Conservation (phyloP, 352 stramenopile species). For the Pythium insidiosum region DNA sequence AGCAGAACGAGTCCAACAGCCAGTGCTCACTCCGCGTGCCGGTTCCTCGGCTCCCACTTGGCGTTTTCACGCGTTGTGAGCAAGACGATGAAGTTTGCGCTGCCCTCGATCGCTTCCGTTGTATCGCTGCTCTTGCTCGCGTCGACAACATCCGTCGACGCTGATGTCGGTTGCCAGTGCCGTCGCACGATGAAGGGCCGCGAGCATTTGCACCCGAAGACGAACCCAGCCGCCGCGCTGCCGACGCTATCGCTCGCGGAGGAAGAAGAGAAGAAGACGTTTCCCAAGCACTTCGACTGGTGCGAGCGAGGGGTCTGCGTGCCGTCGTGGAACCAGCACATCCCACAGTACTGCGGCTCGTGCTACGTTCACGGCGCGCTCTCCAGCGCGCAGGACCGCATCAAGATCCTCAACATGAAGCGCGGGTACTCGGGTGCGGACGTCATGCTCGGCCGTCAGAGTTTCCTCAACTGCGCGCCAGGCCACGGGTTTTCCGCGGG, state of each 20-base stretch:
- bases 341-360: conserved; percentile 82
- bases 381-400: conserved; percentile 68
- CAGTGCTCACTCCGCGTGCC: too few relatives aligned
- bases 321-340: conserved; percentile 82
- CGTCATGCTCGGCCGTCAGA: conserved; percentile 73
- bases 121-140: too few relatives aligned
- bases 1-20: too few relatives aligned
- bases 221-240: conserved; percentile 16
- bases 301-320: conserved; percentile 71
- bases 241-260: conserved; percentile 32
- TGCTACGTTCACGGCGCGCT: conserved; percentile 76
- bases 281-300: conserved; percentile 87
- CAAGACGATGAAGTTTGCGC: conserved; percentile 9
- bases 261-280: conserved; percentile 21
- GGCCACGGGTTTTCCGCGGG: conserved; percentile 55
- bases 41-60: too few relatives aligned
- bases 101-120: not conserved
- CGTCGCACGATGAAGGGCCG: conserved; percentile 70
- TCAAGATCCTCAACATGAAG: conserved; percentile 75
- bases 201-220: conserved; percentile 51
- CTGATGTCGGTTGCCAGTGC: conserved; percentile 28
- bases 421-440: conserved; percentile 51
- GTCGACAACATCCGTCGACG: conserved; percentile 13
- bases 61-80: too few relatives aligned
- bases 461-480: conserved; percentile 75